Evolutionary conservation across 2,329 filamentous ascomycete species (phyloP), one percentile per base, ranked within the genome.

Genomic region (Pleurostoma richardsiae): DNA sequence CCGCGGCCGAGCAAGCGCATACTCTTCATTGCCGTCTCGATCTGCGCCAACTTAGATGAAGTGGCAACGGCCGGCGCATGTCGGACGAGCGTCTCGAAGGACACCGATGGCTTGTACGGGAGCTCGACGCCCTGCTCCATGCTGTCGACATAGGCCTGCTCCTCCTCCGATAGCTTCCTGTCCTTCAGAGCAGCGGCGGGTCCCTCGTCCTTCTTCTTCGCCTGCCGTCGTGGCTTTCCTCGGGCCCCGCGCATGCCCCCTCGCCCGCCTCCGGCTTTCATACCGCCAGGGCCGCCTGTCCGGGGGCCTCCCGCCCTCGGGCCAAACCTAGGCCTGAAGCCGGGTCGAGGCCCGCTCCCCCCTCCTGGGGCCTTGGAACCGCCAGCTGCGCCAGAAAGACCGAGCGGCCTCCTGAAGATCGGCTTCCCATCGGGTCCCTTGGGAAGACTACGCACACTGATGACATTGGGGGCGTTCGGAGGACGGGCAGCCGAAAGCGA

Each of bases 1-100:
- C 64, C 70, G 46, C 68, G 64, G 8, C 63, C 67, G 41, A 73
- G 56, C 39, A 71, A 52, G 11, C 69, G 63, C 58, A 71, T 66
- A 51, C 61, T 59, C 11, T 64, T 63, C 42, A 71, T 40, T 6
- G 59, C 67, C 19, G 61, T 56, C 53, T 65, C 63, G 40, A 61
- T 56, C 46, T 58, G 55, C 41, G 60, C 64, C 43, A 63, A 51
- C 27, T 57, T 47, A 43, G 59, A 56, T 39, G 56, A 50, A 26
- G 56, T 61, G 3, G 67, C 60, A n/a, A 70, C 46, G 5, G 65
- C 64, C 8, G 69, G 67, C 6, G 63, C 66, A 59, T 64, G 67
- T 40, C 65, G 67, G 29, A 55, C 50, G 40, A 73, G 61, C 28
- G 61, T 54, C 42, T 58, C 59, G 29, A 59, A 54, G 43, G 64